Evolutionary conservation across 768 basidiomycete species (phyloP).

Genomic region (Tulasnella sp.): DNA sequence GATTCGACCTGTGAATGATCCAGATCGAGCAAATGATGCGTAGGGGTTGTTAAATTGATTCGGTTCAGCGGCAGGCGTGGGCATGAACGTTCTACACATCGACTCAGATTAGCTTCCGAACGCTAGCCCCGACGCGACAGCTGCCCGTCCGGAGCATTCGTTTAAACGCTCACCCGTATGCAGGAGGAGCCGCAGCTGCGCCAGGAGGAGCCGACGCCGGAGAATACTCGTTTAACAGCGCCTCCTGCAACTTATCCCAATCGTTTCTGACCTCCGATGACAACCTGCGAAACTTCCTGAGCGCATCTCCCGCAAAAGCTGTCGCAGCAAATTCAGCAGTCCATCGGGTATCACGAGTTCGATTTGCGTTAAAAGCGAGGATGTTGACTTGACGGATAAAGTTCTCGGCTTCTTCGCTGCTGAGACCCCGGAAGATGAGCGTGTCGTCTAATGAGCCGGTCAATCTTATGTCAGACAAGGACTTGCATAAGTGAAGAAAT

Average conservation of each 20-base stretch:
- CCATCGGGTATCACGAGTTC: neutral
- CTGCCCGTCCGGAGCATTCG: no score
- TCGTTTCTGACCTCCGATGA: neutral
- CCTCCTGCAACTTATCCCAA: slow-evolving; percentile 19
- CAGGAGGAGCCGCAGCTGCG: neutral
- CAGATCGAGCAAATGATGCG: neutral
- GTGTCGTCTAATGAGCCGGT: neutral
- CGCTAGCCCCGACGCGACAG: no score
- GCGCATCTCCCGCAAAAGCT: neutral
- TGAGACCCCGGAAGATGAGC: neutral
- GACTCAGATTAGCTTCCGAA: no score
- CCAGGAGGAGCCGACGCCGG: neutral
- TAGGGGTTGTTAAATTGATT: neutral
- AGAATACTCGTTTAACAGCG: slow-evolving; percentile 16
- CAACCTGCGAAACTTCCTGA: neutral
- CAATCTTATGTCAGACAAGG: neutral
- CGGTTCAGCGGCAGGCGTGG: neutral
- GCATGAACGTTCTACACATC: neutral
- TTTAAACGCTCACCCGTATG: neutral
- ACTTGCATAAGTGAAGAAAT: neutral
- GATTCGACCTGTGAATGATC: neutral
- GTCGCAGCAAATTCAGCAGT: neutral
- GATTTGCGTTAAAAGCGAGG: neutral
- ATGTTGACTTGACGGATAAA: slow-evolving; percentile 12
- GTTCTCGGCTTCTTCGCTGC: slow-evolving; percentile 10